Base-by-base conservation (phyloP, 1,284 basidiomycete genomes). In the Abortiporus biennis region DNA sequence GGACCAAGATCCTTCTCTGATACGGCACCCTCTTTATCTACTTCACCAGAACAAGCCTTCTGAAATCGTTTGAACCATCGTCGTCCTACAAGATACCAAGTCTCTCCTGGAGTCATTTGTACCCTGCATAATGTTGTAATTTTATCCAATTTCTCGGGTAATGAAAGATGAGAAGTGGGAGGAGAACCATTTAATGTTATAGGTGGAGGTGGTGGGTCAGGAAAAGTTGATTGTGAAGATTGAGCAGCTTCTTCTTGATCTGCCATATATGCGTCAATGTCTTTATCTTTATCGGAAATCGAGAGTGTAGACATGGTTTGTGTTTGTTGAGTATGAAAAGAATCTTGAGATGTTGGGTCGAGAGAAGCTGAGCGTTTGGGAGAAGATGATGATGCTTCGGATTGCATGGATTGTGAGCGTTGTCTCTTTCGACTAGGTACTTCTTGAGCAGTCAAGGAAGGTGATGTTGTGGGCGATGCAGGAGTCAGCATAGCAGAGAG, bases 41-140 rank as follows among this genome's bases (percentile, higher is more conserved):
- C 59, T 48, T 76, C 63, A 20, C 83, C 82, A 0, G 74, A 71
- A 55, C 80, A 84, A 6, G 85, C 85, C 50, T 75, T 76, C 48
- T 73, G 66, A 83, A 86, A 93, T 11, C 77, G 74, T 39, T 72
- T 74, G 64, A 75, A 86, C 92, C 92, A 94, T 11, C 56, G 53
- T 36, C 72, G 62, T 22, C 80, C 72, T 23, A 93, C 67, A 39
- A 94, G 65, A 62, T 80, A 91, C 89, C 90, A 94, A 2, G 70
- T 80, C 42, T 91, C 76, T 30, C 84, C 86, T 13, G 69, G 59
- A 24, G 67, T 59, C 70, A 92, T 77, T 17, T 68, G 64, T 31
- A 57, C 56, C 24, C 55, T 55, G 53, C 72, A 72, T 8, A 70
- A 67, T 3, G 62, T 57, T 19, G 73, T 59, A 50, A 89, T 72